Evolutionary conservation across 108 stramenopile genomes (phyloP).

Genomic region (Stephanodiscus minutulus): DNA sequence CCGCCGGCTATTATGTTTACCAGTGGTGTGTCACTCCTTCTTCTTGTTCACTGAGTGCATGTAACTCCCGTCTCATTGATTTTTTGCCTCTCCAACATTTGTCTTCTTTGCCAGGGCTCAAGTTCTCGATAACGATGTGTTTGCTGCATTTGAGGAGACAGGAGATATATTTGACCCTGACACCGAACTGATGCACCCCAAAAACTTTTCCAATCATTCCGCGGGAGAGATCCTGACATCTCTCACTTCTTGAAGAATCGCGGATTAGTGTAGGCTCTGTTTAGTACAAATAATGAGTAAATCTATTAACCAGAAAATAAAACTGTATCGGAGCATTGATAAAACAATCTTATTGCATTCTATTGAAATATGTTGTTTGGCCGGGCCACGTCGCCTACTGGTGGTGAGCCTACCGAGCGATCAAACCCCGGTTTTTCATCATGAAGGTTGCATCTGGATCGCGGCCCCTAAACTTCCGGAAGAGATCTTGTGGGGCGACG

Average conservation of each 20-base stretch:
- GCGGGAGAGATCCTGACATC: conserved; percentile 79
- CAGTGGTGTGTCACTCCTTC: conserved; percentile 9
- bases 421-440: conserved; percentile 74
- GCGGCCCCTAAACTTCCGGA: conserved; percentile 68
- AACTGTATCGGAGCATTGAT: no score
- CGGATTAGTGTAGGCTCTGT: conserved; percentile 45
- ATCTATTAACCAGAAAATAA: no score
- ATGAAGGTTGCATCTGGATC: conserved; percentile 74
- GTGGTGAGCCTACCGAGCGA: no score
- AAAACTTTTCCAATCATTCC: conserved; percentile 69
- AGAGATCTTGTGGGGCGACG: conserved; percentile 76
- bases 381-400: no score
- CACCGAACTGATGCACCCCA: conserved; percentile 67
- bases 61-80: no score
- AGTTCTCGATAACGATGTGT: conserved; percentile 78
- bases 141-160: conserved; percentile 75
- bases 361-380: no score
- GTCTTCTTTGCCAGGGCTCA: conserved; percentile 59
- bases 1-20: conserved; percentile 73
- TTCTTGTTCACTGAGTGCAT: not conserved
- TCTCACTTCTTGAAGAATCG: conserved; percentile 73
- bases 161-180: conserved; percentile 71
- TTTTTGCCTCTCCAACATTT: not conserved
- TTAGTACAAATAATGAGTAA: no score
- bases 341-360: no score